A percentile compares a stretch with the other conserved stretches of the same genome.
phyloP scores from a whole-genome alignment of 2,329 filamentous ascomycete species.

The Fragosphaeria purpurea region DNA sequence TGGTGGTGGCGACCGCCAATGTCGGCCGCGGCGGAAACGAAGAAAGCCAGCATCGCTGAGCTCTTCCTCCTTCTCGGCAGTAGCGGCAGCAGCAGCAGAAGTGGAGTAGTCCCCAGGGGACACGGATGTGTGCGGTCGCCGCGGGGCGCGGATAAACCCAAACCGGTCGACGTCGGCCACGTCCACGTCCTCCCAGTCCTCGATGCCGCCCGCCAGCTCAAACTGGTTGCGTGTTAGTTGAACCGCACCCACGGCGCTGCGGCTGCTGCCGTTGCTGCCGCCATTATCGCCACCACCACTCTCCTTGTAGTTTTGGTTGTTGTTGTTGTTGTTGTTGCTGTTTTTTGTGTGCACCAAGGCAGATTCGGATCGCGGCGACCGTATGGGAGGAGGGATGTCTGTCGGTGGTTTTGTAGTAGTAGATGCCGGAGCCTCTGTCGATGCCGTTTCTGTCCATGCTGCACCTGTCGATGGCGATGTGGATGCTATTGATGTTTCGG shows the following conservation, averaged over 20 bases:
- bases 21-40: not conserved
- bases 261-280: not conserved
- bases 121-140: constrained; percentile 26
- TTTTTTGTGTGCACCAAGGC: not conserved
- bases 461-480: not conserved
- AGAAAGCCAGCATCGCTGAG: constrained; percentile 28
- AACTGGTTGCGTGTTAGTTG: constrained; percentile 21
- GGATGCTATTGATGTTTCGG: not conserved
- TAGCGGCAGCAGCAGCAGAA: not conserved
- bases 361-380: no score
- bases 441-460: no score
- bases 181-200: constrained; percentile 58
- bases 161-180: constrained; percentile 56
- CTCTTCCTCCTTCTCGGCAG: constrained; percentile 18
- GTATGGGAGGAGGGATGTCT: no score
- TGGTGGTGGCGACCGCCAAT: no score
- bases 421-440: no score
- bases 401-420: no score
- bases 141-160: constrained; percentile 50
- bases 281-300: not conserved
- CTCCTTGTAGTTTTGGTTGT: no score
- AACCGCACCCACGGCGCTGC: not conserved
- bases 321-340: not conserved
- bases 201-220: constrained; percentile 48
- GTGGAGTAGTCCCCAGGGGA: not conserved